These are phyloP conservation scores for Barnettozyma botsteinii DNA, from an alignment of 805 yeast genomes.

Conservation along the genomic window DNA sequence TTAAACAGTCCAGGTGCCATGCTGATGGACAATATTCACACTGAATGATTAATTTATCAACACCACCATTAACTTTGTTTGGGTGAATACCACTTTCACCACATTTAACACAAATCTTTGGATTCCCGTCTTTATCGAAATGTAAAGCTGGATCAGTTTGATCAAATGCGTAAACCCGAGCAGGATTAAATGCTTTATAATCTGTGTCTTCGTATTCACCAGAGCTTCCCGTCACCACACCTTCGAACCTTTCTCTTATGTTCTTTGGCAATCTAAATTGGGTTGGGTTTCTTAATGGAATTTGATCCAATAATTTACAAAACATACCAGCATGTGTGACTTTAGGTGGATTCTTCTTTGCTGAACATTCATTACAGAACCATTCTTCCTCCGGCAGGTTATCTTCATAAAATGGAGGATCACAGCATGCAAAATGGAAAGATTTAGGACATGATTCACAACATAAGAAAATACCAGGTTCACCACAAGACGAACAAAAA, in stretches of 20 bases:
- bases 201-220: constrained; percentile 73
- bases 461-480: constrained; percentile 83
- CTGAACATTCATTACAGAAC: constrained; percentile 76
- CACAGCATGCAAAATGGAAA: constrained; percentile 86
- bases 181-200: constrained; percentile 42
- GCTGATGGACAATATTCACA: constrained; percentile 81
- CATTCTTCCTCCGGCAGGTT: constrained; percentile 82
- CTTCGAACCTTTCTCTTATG: constrained; percentile 65
- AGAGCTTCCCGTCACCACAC: constrained; percentile 56
- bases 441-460: constrained; percentile 92
- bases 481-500: constrained; percentile 86
- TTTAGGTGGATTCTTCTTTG: constrained; percentile 34
- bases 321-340: constrained; percentile 37
- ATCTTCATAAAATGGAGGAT: constrained; percentile 79
- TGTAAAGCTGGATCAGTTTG: constrained; percentile 58
- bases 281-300: constrained; percentile 56
- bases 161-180: constrained; percentile 38
- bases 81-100: constrained; percentile 55
- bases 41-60: constrained; percentile 49
- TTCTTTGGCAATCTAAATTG: constrained; percentile 63
- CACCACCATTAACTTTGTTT: constrained; percentile 33
- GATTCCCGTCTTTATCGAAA: constrained; percentile 61
- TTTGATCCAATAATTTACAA: constrained; percentile 51
- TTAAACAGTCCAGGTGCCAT: constrained; percentile 88
- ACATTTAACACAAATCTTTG: constrained; percentile 72